phyloP scores from a whole-genome alignment of 2,329 filamentous ascomycete species.

The Beauveria medogensis region DNA sequence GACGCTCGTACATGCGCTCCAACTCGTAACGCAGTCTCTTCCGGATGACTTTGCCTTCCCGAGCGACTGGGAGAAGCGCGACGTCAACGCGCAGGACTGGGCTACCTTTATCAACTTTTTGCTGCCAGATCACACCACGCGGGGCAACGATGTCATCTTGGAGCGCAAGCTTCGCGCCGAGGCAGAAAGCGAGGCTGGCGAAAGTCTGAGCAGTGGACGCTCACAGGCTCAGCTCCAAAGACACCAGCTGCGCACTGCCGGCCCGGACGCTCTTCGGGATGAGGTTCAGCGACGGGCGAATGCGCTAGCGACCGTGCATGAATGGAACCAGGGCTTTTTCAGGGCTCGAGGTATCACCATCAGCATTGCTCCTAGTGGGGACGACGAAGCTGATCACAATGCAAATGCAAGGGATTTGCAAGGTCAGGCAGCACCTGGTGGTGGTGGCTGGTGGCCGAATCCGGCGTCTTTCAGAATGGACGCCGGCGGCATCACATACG shows the following conservation, averaged over 20 bases:
- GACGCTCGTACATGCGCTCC: conserved; percentile 27
- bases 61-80: conserved; percentile 29
- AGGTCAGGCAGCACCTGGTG: conserved; percentile 9
- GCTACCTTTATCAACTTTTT: conserved; percentile 50
- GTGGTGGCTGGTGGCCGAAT: not conserved
- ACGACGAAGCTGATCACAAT: not conserved
- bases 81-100: conserved; percentile 48
- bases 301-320: conserved; percentile 34
- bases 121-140: conserved; percentile 38
- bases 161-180: conserved; percentile 42
- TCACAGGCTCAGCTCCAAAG: conserved; percentile 34
- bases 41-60: conserved; percentile 38
- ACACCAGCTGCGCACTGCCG: conserved; percentile 24
- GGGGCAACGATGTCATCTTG: conserved; percentile 37
- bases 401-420: not conserved
- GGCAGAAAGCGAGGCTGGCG: conserved; percentile 18
- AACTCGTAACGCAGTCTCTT: conserved; percentile 26
- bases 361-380: conserved; percentile 19
- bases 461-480: conserved; percentile 30
- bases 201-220: conserved; percentile 16
- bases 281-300: conserved; percentile 21
- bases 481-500: conserved; percentile 35
- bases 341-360: conserved; percentile 40
- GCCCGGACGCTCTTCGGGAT: not conserved
- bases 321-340: conserved; percentile 54